phyloP scores from a whole-genome alignment of 2,329 filamentous ascomycete species.

The Fusarium globosum region DNA sequence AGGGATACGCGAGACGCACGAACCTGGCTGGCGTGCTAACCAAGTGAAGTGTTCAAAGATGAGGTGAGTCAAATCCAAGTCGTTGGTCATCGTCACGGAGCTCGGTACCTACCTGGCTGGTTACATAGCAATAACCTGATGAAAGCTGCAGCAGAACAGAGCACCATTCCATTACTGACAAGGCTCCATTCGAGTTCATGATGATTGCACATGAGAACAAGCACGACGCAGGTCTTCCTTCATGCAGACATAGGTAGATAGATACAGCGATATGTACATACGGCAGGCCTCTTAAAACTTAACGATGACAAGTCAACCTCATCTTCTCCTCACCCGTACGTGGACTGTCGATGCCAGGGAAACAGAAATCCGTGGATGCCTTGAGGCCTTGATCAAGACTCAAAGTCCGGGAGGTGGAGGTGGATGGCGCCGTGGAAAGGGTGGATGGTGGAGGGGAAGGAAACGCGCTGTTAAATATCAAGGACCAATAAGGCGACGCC shows the following conservation, averaged over 20 bases:
- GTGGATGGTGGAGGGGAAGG: constrained; percentile 24
- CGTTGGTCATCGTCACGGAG: constrained; percentile 24
- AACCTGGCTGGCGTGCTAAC: constrained; percentile 41
- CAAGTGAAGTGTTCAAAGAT: constrained; percentile 33
- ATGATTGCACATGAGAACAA: too few relatives aligned
- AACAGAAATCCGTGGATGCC: constrained; percentile 19
- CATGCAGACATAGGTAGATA: not conserved
- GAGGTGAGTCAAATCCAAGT: constrained; percentile 34
- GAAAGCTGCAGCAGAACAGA: constrained; percentile 16
- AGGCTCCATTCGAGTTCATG: constrained; percentile 15
- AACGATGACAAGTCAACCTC: constrained; percentile 2
- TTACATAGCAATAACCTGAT: not conserved
- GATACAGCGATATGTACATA: not conserved
- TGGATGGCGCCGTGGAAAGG: constrained; percentile 31
- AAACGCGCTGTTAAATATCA: constrained; percentile 33
- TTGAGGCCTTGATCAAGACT: constrained; percentile 28
- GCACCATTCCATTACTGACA: constrained; percentile 4
- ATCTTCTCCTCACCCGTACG: constrained; percentile 15
- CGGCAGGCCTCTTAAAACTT: not conserved
- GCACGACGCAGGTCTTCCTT: too few relatives aligned
- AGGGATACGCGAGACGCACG: constrained; percentile 46
- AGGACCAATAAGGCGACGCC: constrained; percentile 36
- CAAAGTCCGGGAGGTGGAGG: constrained; percentile 31
- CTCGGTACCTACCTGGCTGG: not conserved
- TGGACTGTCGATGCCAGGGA: constrained; percentile 9